Conservation (phyloP, 192 early-diverging fungal genomes). For the Umbelopsis ramanniana region DNA sequence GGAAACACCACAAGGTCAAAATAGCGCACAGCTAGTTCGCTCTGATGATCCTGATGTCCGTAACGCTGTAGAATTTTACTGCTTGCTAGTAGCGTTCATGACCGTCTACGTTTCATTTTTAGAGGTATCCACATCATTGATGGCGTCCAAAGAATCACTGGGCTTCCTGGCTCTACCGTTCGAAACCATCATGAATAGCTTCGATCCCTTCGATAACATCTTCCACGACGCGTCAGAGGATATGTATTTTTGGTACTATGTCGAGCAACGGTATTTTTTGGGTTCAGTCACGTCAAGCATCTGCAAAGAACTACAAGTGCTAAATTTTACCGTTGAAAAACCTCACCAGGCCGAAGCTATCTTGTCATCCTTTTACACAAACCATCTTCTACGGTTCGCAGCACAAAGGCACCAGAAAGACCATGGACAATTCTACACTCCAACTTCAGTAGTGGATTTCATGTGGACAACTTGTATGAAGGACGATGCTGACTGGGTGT, state of each 20-base stretch:
- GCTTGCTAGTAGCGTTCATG: slow-evolving; percentile 51
- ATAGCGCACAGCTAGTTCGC: neutral
- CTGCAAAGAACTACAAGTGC: neutral
- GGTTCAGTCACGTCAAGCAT: slow-evolving; percentile 6
- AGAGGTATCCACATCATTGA: slow-evolving; percentile 12
- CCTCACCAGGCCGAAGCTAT: slow-evolving; percentile 45
- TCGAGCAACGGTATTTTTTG: neutral
- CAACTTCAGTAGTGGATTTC: slow-evolving; percentile 53
- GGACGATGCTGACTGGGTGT: neutral
- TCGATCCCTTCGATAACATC: slow-evolving; percentile 44
- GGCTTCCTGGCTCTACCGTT: neutral
- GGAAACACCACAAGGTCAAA: neutral
- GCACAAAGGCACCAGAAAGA: slow-evolving; percentile 66
- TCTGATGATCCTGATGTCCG: neutral
- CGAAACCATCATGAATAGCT: slow-evolving; percentile 33
- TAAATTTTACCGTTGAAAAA: slow-evolving; percentile 21
- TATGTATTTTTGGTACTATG: slow-evolving; percentile 35
- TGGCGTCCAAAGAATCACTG: slow-evolving; percentile 19
- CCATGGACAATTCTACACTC: slow-evolving; percentile 66
- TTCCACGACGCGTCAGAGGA: slow-evolving; percentile 35
- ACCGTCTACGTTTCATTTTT: slow-evolving; percentile 46
- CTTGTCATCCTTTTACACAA: slow-evolving; percentile 54
- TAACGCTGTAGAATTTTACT: slow-evolving; percentile 33
- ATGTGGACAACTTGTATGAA: slow-evolving; percentile 56
- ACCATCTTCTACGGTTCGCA: slow-evolving; percentile 48